phyloP scores from a whole-genome alignment of 1,139 yeast genomes.

The Blastobotrys serpentis region DNA sequence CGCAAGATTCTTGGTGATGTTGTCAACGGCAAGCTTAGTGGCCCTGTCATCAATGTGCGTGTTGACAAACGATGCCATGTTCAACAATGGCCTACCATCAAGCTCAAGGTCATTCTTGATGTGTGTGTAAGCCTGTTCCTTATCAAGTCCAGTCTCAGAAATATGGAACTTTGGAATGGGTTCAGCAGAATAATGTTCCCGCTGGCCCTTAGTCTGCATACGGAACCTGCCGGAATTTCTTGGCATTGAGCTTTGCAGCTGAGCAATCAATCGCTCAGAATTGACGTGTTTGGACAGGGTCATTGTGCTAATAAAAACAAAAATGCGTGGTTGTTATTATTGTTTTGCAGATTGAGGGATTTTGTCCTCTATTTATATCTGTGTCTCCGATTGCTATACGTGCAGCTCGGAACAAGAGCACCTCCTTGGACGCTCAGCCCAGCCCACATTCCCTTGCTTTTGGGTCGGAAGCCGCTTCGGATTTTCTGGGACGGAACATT shows the following conservation, averaged over 20 bases:
- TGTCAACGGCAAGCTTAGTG: constrained; percentile 56
- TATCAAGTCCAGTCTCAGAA: constrained; percentile 56
- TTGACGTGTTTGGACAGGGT: constrained; percentile 36
- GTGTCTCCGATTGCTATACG: neutral
- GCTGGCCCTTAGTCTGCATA: constrained; percentile 16
- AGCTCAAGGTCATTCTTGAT: constrained; percentile 71
- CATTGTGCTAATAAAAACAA: too few species aligned
- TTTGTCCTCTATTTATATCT: neutral
- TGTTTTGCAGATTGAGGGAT: too few species aligned
- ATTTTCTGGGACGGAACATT: too few species aligned
- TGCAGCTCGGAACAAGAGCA: neutral
- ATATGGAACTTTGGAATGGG: constrained; percentile 47
- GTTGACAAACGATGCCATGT: constrained; percentile 87
- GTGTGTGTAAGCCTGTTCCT: constrained; percentile 57
- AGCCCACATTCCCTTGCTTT: neutral
- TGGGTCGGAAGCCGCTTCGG: too few species aligned
- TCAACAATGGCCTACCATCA: constrained; percentile 82
- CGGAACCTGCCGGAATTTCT: constrained; percentile 22
- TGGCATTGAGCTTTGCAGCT: constrained; percentile 27
- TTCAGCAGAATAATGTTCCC: constrained; percentile 21
- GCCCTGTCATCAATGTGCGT: constrained; percentile 60
- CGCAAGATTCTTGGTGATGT: constrained; percentile 82
- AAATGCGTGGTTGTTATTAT: too few species aligned
- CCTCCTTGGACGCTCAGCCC: neutral
- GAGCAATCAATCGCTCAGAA: constrained; percentile 35